Evolutionary conservation across 306 rosid genomes (phyloP).

Genomic region (Trifolium pratense): DNA sequence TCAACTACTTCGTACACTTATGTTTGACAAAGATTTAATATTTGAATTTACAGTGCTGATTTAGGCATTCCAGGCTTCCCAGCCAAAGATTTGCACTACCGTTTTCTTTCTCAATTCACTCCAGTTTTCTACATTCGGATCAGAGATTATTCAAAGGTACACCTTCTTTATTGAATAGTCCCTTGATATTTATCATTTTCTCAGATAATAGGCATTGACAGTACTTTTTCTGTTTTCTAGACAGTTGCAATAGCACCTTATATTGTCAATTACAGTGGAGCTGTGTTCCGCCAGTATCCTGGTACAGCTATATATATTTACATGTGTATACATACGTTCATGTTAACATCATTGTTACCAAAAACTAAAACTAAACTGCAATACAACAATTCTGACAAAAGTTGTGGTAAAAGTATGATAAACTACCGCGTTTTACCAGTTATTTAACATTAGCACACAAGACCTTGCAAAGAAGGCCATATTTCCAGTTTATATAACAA

Average conservation of each 20-base stretch:
- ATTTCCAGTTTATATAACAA: slow-evolving; percentile 18
- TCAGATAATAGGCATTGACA: slow-evolving; percentile 37
- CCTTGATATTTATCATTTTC: slow-evolving; percentile 28
- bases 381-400: slow-evolving; percentile 1
- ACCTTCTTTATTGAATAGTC: slow-evolving; percentile 8
- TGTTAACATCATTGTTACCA: slow-evolving; percentile 15
- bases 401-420: slow-evolving; percentile 16
- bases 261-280: slow-evolving; percentile 90
- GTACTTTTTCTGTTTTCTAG: slow-evolving; percentile 50
- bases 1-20: slow-evolving; percentile 29
- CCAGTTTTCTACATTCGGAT: slow-evolving; percentile 90
- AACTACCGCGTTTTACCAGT: slow-evolving; percentile 10
- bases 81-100: slow-evolving; percentile 86
- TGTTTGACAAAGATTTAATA: slow-evolving; percentile 43
- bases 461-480: neutral
- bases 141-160: slow-evolving; percentile 92
- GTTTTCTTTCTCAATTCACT: slow-evolving; percentile 93
- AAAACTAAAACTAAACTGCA: neutral
- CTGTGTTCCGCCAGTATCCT: slow-evolving; percentile 91
- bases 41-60: slow-evolving; percentile 84
- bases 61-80: slow-evolving; percentile 95
- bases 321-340: neutral
- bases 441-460: slow-evolving; percentile 21
- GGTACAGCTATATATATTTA: slow-evolving; percentile 58
- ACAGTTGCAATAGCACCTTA: slow-evolving; percentile 93